phyloP scores from a whole-genome alignment of 2,329 filamentous ascomycete genomes.

The Tolypocladium paradoxum region DNA sequence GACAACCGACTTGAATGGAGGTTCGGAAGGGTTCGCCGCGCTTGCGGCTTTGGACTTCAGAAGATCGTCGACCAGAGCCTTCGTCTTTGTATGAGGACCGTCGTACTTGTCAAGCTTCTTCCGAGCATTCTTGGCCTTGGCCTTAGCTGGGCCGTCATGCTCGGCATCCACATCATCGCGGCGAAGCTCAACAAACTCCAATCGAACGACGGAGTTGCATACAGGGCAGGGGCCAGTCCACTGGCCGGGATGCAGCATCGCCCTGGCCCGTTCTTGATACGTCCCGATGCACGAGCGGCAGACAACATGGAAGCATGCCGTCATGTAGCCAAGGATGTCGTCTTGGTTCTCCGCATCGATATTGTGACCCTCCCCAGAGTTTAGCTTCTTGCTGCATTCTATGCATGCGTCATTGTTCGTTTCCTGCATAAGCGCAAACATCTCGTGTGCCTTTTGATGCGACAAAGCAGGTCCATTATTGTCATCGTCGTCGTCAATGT shows the following conservation, averaged over 20 bases:
- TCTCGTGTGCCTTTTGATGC: slow-evolving; percentile 70
- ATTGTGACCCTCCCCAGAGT: slow-evolving; percentile 41
- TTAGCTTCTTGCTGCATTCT: slow-evolving; percentile 56
- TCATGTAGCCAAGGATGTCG: slow-evolving; percentile 65
- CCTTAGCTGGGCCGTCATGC: slow-evolving; percentile 39
- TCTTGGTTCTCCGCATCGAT: slow-evolving; percentile 49
- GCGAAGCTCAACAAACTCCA: slow-evolving; percentile 58
- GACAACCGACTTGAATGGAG: slow-evolving; percentile 83
- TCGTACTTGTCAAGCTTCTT: slow-evolving; percentile 61
- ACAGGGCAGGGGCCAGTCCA: slow-evolving; percentile 50
- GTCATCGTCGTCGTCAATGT: slow-evolving; percentile 71
- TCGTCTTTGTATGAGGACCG: slow-evolving; percentile 88
- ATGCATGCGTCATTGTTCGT: slow-evolving; percentile 67
- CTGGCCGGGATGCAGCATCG: slow-evolving; percentile 24
- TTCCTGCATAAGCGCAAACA: slow-evolving; percentile 74
- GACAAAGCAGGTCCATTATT: slow-evolving; percentile 46
- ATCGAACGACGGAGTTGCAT: slow-evolving; percentile 54
- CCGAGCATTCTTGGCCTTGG: slow-evolving; percentile 22
- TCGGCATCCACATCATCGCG: slow-evolving; percentile 47
- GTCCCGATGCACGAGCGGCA: slow-evolving; percentile 62
- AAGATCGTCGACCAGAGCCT: slow-evolving; percentile 67
- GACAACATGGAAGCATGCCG: slow-evolving; percentile 77
- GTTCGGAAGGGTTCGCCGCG: slow-evolving; percentile 47
- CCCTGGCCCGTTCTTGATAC: slow-evolving; percentile 43
- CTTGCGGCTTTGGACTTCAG: slow-evolving; percentile 53